A percentile compares a stretch with the other conserved stretches of the same genome.
Conservation (phyloP, 1,284 basidiomycete genomes). For the Ustilago nuda region DNA sequence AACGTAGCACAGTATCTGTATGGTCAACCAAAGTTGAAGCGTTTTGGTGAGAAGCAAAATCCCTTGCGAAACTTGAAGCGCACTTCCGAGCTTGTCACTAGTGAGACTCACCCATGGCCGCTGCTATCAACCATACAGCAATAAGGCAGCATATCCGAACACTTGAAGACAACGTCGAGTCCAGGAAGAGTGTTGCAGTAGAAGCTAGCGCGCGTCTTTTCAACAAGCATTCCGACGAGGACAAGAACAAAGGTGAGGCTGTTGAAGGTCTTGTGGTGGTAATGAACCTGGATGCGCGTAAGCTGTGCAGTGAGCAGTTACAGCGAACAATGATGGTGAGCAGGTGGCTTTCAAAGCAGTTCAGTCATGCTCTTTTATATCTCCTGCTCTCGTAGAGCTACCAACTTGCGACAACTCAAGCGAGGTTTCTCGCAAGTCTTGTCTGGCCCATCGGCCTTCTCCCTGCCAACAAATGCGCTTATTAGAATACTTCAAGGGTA, state of each 20-base stretch:
- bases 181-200: constrained; percentile 9
- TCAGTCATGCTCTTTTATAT: no score
- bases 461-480: no score
- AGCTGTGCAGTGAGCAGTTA: background rate
- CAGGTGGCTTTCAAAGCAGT: no score
- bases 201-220: background rate
- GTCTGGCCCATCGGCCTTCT: no score
- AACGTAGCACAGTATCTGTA: constrained; percentile 6
- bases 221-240: background rate
- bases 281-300: background rate
- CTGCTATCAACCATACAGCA: constrained; percentile 9
- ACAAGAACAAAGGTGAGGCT: background rate
- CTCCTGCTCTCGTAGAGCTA: no score
- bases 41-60: background rate
- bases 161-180: constrained; percentile 5
- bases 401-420: no score
- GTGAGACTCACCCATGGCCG: background rate
- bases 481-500: no score
- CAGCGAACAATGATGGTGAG: no score
- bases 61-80: background rate
- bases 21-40: no score
- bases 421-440: no score
- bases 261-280: background rate
- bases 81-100: background rate
- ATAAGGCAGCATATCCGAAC: constrained; percentile 2